Base-by-base conservation (phyloP, 2,329 filamentous ascomycete genomes). In the Fusarium setosum region DNA sequence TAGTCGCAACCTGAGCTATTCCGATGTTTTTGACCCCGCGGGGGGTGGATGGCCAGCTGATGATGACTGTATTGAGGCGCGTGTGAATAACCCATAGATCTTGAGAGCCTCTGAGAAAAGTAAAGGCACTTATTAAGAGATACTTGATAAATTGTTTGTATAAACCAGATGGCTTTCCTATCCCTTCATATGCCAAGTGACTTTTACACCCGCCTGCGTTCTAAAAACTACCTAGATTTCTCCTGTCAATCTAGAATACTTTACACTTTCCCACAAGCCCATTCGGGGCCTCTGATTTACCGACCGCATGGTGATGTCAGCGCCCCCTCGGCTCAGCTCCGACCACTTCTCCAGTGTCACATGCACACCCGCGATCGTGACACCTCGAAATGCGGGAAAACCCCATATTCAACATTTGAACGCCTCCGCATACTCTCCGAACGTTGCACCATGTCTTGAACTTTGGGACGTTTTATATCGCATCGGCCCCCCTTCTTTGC, bases 401-500 rank as follows among this genome's bases (percentile, higher is more conserved):
- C 40, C 42, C 49, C 49, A 66, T 38, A 21, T 44, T 32, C 40
- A 52, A 59, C 42, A 50, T 59, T 52, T 50, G 24, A 26, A 26
- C 6, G 6, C 24, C 10, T 26, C 24, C n/a, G n/a, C n/a, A 26
- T 48, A 59, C 55, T 20, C 37, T 58, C 41, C 17, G 49, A n/a
- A 54, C 51, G 59, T 54, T 44, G 42, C 53, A 59, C 38, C 44
- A 70, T 72, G 69, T 65, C 64, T 67, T 70, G 62, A 65, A 47
- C 26, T n/a, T n/a, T n/a, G n/a, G n/a, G n/a, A n/a, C n/a, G n/a
- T n/a, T n/a, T n/a, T n/a, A n/a, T n/a, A n/a, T n/a, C n/a, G n/a
- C n/a, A n/a, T n/a, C n/a, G n/a, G n/a, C n/a, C n/a, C n/a, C n/a
- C n/a, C n/a, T n/a, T n/a, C n/a, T n/a, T n/a, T n/a, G n/a, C n/a